Conservation (phyloP, 148 eudicot species). For the Heliosperma pusillum region DNA sequence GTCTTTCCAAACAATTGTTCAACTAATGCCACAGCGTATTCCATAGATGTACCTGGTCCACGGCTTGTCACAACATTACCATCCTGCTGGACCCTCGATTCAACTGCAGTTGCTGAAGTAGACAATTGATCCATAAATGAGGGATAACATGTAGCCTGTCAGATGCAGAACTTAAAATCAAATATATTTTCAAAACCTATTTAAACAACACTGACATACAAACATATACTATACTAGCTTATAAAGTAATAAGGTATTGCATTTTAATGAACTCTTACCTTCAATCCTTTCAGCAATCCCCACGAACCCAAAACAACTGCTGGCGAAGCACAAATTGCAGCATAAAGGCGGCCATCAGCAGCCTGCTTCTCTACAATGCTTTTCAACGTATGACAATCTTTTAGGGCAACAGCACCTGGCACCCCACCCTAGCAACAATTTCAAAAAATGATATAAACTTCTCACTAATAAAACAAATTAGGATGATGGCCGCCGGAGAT, state of each 20-base stretch:
- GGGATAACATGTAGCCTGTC: slow-evolving; percentile 93
- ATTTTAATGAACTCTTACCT: slow-evolving; percentile 33
- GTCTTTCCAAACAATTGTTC: slow-evolving; percentile 76
- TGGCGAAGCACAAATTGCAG: slow-evolving; percentile 97
- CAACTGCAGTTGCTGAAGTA: slow-evolving; percentile 71
- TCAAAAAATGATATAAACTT: neutral
- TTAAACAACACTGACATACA: neutral
- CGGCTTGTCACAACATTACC: slow-evolving; percentile 91
- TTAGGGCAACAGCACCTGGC: slow-evolving; percentile 80
- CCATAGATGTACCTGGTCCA: slow-evolving; percentile 92
- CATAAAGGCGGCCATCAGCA: slow-evolving; percentile 69
- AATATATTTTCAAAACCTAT: neutral
- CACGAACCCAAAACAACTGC: slow-evolving; percentile 95
- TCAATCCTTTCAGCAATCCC: slow-evolving; percentile 83
- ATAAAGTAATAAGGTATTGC: neutral
- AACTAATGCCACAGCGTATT: slow-evolving; percentile 72
- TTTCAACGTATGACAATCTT: slow-evolving; percentile 56
- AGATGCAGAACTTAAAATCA: slow-evolving; percentile 9
- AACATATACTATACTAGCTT: neutral
- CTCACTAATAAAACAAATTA: neutral
- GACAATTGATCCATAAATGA: slow-evolving; percentile 89
- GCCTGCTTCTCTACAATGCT: slow-evolving; percentile 73
- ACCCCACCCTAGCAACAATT: slow-evolving; percentile 65
- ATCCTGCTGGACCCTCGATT: slow-evolving; percentile 90
- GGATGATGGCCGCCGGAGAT: neutral